Evolutionary conservation across 768 basidiomycete genomes (phyloP), one percentile per base, ranked within the genome.

Genomic region (Boletus rex-veris): DNA sequence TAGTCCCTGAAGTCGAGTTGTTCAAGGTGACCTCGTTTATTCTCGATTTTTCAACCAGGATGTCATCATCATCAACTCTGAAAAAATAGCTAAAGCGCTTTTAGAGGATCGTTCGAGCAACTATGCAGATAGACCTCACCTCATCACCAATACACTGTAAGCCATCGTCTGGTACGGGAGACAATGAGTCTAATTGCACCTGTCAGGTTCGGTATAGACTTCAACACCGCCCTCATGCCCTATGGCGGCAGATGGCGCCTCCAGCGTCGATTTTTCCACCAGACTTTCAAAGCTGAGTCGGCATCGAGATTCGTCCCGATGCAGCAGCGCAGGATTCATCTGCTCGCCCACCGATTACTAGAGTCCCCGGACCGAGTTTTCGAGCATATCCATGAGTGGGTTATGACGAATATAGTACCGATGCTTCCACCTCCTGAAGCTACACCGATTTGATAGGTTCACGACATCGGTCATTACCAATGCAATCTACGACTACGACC

Each of bases 381-480:
- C 14, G 39, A 58, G 11, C 54, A 56, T 41, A 39, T 63, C 11
- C 45, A 50, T 12, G 47, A 55, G 60, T 62, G 31, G 15, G 55
- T 53, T 24, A 37, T 12, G 6, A 26, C 58, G 55, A 62, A 64
- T 71, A 14, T 28, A 19, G 8, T 26, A 40, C 8, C 10, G 18
- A 18, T 24, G 41, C 26, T 31, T 7, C 26, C 38, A 15, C 16
- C 8, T 40, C 12, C 21, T 51, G 35, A 51, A 9, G 8, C 21
- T 3, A 11, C 36, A n/a, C 40, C 11, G 7, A 45, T 44, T 18
- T 35, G 28, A 43, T 45, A 64, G 57, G 39, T 56, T 53, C 24
- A 41, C 50, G 14, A 19, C 63, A 60, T 56, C 73, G 59, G 70
- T 74, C 48, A 63, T 68, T 11, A 52, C 62, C 16, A 49, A 50